Base-by-base conservation (phyloP, 176 grass and related monocot species). In the Canna indica region DNA sequence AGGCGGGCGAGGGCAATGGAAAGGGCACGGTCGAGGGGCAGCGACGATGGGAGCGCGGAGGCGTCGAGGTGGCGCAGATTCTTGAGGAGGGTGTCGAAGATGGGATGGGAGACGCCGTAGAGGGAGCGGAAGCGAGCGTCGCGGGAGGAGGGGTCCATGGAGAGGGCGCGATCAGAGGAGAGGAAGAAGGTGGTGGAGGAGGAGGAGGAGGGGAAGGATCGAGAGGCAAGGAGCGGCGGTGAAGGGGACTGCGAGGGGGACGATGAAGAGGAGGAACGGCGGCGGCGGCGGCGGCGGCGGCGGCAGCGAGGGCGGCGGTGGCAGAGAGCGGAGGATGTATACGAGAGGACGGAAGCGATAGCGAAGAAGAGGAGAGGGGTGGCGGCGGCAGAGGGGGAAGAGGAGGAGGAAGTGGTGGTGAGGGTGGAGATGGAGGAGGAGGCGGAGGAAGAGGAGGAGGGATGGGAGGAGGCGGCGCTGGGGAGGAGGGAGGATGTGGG, bases 31-130 rank as follows among this genome's bases (percentile, higher is more conserved):
- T 76, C 73, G 20, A 53, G 18, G 65, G 80, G 17, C 33, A 54
- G 38, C 59, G 65, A 56, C 22, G 54, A 76, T 64, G 63, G 63
- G 33, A 66, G 22, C 2, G 68, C 44, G 45, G 68, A 22, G 42
- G 68, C 68, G 27, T 31, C 29, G 2, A 33, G 68, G 68, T 22
- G 68, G 25, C 68, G 68, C 44, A 70, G 68, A 27, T 33, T 70
- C 41, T 70, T 66, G 63, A 66, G 63, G 18, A 82, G 66, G 5
- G 64, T 71, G 6, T 66, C 63, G 63, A 66, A 82, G 44, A 82
- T 36, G 9, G 66, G 34, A 65, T 76, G 47, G 65, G 73, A 82
- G 31, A 66, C 35, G 8, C 35, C 63, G 68, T 50, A 50, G 13
- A 52, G 45, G 16, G 68, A 70, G 24, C 68, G 68, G 68, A 70